Base-by-base conservation (phyloP, 768 basidiomycete species). In the Leucocoprinus birnbaumii region DNA sequence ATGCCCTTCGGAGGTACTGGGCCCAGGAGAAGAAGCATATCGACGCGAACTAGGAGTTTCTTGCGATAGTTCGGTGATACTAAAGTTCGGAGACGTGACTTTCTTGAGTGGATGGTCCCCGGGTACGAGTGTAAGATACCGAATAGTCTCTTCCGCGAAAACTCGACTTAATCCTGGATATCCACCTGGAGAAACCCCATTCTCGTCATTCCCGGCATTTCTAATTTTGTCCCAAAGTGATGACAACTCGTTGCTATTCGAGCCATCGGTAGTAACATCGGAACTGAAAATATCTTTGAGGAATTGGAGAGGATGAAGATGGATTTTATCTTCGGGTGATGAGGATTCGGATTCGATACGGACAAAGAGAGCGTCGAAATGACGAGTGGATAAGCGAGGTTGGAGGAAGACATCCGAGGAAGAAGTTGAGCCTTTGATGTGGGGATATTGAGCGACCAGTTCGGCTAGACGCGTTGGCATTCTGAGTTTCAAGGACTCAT, bases 401-500 rank as follows among this genome's bases (percentile, higher is more conserved):
- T 77, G 78, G 2, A 86, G 73, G 14, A 89, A 73, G 31, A 87
- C 73, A 22, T 61, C 63, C 9, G 63, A 59, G 45, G 58, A 73
- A 69, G 25, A 75, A 63, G 47, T 76, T 56, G 63, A 47, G 57
- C 59, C 68, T 53, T 67, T 71, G 37, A 65, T 62, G 64, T 85
- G 90, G 3, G 89, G 89, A 59, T 91, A 92, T 24, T 80, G 68
- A 51, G 80, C 75, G 34, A 91, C 80, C 4, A 91, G 79, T 56
- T 91, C 87, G 18, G 80, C 71, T 2, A 92, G 78, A 27, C 89
- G 85, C 18, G 77, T 78, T 2, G 90, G 89, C 74, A 91, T 77
- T 50, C 80, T 73, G 56, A 76, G 74, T 46, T 65, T 71, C 11
- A 73, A 61, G 22, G 80, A 77, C 59, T 89, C 84, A 55, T 88